Base-by-base conservation (phyloP, 371 early-diverging fungal genomes). In the Furculomyces boomerangus region DNA sequence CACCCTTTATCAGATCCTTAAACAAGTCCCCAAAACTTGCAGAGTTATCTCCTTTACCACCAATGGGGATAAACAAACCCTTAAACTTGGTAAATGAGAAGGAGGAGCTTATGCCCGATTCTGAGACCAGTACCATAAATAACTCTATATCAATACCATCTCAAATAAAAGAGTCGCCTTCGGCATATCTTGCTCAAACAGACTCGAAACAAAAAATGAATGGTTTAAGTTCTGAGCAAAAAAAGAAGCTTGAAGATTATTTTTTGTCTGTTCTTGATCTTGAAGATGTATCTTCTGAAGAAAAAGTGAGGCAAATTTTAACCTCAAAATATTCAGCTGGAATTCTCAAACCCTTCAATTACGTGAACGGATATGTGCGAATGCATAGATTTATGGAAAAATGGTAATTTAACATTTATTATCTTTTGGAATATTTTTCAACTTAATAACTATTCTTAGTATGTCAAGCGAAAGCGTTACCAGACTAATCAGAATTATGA, bases 291-390 rank as follows among this genome's bases (percentile, higher is more conserved):
- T 75, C 83, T 29, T 70, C 76, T 18, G 84, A 85, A 63, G 89
- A 86, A 56, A 80, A 87, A 46, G 67, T 90, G 58, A 85, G 78
- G 20, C 83, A 89, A 60, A 83, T 90, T 20, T 84, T 92, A 63
- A 81, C 81, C 56, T 88, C 90, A 35, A 93, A 93, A 67, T 88
- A 84, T 55, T 86, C 90, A 58, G 90, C 91, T 1, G 94, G 94
- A 0, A 75, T 90, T 55, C 64, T 93, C 49, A 88, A 86, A 60
- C 94, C 94, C 0, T 90, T 87, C 75, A 88, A 92, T 67, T 90
- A 91, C 68, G 86, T 86, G 55, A 82, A 77, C 66, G 84, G 85
- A 0, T 93, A 93, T 65, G 74, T 86, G n/a, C 73, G 88, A 24
- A 70, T 93, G 52, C 88, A 87, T 58, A 71, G 71, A 51, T 90